Conservation (phyloP, 495 filamentous ascomycete genomes). For the Hypomontagnella submonticulosa region DNA sequence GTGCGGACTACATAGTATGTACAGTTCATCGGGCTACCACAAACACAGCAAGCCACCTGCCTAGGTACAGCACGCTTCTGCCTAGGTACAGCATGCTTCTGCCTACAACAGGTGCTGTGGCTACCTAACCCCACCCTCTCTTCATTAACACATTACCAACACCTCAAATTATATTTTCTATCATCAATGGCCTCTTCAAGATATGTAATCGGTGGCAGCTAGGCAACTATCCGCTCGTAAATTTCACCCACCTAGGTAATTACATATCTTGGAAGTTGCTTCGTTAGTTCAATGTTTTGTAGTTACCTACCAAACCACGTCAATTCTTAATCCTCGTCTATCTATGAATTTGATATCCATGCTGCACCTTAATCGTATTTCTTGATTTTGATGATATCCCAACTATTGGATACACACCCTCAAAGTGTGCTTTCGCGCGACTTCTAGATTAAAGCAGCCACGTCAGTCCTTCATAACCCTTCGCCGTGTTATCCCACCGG, state of each 20-base stretch:
- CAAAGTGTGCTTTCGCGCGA: neutral
- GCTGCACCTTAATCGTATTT: constrained; percentile 9
- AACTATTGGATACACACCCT: neutral
- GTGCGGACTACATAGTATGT: too few relatives aligned
- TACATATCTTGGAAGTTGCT: neutral
- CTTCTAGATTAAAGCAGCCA: neutral
- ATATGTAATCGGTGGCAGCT: neutral
- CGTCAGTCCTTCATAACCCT: neutral
- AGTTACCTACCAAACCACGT: too few relatives aligned
- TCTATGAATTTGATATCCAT: neutral
- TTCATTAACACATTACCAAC: too few relatives aligned
- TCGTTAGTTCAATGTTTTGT: too few relatives aligned
- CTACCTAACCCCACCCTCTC: too few relatives aligned
- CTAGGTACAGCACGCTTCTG: too few relatives aligned
- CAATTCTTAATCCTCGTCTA: neutral
- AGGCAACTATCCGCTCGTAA: constrained; percentile 3
- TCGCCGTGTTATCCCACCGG: neutral
- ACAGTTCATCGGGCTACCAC: too few relatives aligned
- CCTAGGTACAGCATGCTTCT: too few relatives aligned
- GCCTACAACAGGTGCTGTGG: too few relatives aligned
- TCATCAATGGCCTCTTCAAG: too few relatives aligned
- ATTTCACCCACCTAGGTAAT: neutral
- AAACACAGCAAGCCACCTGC: too few relatives aligned
- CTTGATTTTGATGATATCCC: neutral
- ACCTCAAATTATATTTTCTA: too few relatives aligned